Conservation (phyloP, 2,329 filamentous ascomycete species). For the Cladosporium sp. region DNA sequence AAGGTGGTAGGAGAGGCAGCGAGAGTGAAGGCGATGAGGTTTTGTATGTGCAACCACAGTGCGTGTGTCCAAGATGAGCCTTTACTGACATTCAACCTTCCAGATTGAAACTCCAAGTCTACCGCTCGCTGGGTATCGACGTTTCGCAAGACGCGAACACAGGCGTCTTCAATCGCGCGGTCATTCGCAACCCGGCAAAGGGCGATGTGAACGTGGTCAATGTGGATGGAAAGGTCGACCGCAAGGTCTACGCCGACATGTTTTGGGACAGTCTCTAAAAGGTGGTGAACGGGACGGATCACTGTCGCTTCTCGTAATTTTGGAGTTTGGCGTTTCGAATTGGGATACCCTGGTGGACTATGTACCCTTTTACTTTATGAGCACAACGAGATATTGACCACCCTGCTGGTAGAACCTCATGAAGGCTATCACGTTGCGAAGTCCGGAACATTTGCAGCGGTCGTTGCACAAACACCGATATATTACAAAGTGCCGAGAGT, state of each 20-base stretch:
- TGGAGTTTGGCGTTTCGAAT: slow-evolving; percentile 3
- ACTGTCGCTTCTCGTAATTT: background rate
- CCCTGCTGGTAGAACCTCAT: background rate
- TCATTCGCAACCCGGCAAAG: slow-evolving; percentile 67
- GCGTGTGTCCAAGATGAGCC: background rate
- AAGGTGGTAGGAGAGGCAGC: slow-evolving; percentile 62
- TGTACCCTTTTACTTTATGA: background rate
- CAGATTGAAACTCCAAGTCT: slow-evolving; percentile 82
- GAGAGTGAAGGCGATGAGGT: slow-evolving; percentile 50
- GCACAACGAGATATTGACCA: background rate
- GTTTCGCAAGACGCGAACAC: slow-evolving; percentile 72
- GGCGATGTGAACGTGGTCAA: slow-evolving; percentile 95
- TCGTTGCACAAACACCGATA: background rate
- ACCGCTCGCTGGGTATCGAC: slow-evolving; percentile 87
- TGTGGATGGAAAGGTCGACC: slow-evolving; percentile 82
- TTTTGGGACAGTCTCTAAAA: slow-evolving; percentile 68
- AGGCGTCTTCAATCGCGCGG: slow-evolving; percentile 81
- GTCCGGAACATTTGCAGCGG: background rate
- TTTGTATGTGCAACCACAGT: slow-evolving; percentile 43
- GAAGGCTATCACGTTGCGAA: background rate
- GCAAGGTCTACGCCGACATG: slow-evolving; percentile 92
- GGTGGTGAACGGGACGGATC: background rate
- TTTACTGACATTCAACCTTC: slow-evolving; percentile 2
- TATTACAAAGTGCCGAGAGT: background rate
- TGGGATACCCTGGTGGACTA: slow-evolving; percentile 6